Evolutionary conservation across 2,329 filamentous ascomycete genomes (phyloP), one percentile per base, ranked within the genome.

Genomic region (Colletotrichum lindemuthianum): DNA sequence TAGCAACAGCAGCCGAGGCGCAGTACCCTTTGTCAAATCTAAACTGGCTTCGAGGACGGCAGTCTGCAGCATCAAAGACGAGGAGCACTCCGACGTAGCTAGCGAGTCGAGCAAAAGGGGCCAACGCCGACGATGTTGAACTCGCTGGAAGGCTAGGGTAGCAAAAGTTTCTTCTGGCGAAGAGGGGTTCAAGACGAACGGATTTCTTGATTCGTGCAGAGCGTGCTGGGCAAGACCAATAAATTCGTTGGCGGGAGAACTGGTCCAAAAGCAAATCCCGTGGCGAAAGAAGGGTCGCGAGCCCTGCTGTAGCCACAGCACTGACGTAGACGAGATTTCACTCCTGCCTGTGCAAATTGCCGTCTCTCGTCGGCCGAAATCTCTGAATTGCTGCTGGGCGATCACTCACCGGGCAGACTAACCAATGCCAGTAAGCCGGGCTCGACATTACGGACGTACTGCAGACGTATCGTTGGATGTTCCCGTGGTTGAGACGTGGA

Each of bases 371-470:
- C 37, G 15, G 48, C 47, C 40, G 58, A 49, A 16, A 12, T 24
- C 16, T 33, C 13, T 10, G 24, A 24, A 24, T 5, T 24, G 24
- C 24, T 24, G 15, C 39, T 33, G 9, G 36, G 34, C 16, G 16
- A 24, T 11, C 24, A n/a, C 10, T 4, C 11, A 39, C 16, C 15
- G 24, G 33, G 32, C 11, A 12, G 47, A 15, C 45, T 40, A 49
- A 49, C 48, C 12, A 5, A n/a, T 47, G n/a, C n/a, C 15, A 48
- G n/a, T 16, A 43, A 16, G 24, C 37, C 36, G 15, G 6, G 11
- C n/a, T 8, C 16, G 12, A 48, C 11, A 15, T 36, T 61, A 61
- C 61, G 61, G 50, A 50, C 61, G 50, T 60, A 65, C 10, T 13
- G 24, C 43, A 16, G 37, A n/a, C 50, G 45, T n/a, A 24, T 37